phyloP scores from a whole-genome alignment of 2,329 filamentous ascomycete genomes.

The Escovopsis sp. region DNA sequence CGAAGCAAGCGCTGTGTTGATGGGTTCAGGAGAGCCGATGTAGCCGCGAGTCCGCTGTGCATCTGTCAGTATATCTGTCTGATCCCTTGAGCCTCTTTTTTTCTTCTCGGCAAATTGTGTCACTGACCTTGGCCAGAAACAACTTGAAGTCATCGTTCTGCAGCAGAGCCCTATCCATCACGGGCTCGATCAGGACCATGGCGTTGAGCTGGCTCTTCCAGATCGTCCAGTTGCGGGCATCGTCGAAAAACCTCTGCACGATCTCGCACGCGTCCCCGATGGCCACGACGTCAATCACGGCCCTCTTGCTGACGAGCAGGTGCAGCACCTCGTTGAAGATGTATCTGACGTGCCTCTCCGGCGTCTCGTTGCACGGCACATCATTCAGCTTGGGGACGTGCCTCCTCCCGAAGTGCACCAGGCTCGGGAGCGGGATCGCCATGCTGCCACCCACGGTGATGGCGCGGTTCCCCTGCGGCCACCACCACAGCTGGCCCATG shows the following conservation, averaged over 20 bases:
- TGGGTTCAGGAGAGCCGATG: conserved; percentile 33
- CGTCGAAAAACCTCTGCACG: conserved; percentile 42
- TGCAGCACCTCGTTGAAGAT: conserved; percentile 52
- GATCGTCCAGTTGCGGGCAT: conserved; percentile 33
- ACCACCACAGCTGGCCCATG: conserved; percentile 63
- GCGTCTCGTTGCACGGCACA: conserved; percentile 43
- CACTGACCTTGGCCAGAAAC: conserved; percentile 37
- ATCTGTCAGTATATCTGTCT: not conserved
- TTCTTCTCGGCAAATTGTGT: no score
- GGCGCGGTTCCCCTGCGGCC: conserved; percentile 44
- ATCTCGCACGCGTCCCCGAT: conserved; percentile 51
- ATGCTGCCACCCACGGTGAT: conserved; percentile 45
- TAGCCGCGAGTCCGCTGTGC: conserved; percentile 46
- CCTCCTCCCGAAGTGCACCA: conserved; percentile 40
- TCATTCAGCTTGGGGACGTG: conserved; percentile 42
- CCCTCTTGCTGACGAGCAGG: conserved; percentile 29
- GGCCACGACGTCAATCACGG: conserved; percentile 55
- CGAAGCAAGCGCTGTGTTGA: conserved; percentile 38
- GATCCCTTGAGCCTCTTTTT: no score
- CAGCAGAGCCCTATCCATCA: conserved; percentile 24
- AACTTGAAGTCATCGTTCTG: conserved; percentile 28
- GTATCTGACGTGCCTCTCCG: conserved; percentile 47
- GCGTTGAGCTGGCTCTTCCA: conserved; percentile 31
- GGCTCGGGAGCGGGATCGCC: conserved; percentile 45
- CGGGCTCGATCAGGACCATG: conserved; percentile 35